phyloP scores from a whole-genome alignment of 805 yeast species.

The Hanseniaspora guilliermondii region DNA sequence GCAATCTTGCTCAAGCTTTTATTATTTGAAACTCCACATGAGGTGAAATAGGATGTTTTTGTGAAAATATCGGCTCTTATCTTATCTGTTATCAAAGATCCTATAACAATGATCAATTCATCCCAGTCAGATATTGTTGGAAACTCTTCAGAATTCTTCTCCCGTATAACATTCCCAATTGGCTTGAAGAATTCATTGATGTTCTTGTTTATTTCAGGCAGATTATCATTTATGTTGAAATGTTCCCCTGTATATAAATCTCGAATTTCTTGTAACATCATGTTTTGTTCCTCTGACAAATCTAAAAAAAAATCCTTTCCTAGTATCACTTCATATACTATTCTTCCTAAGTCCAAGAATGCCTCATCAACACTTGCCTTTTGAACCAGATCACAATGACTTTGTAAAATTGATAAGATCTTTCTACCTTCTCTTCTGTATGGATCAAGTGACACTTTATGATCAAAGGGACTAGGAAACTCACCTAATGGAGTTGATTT shows the following conservation, averaged over 20 bases:
- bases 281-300: constrained; percentile 17
- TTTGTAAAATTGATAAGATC: constrained; percentile 52
- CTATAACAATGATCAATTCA: constrained; percentile 57
- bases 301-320: constrained; percentile 7
- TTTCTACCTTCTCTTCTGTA: constrained; percentile 79
- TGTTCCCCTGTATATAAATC: constrained; percentile 20
- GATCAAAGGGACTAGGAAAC: constrained; percentile 35
- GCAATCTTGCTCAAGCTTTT: constrained; percentile 78
- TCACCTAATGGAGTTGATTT: constrained; percentile 44
- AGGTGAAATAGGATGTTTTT: constrained; percentile 67
- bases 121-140: constrained; percentile 53
- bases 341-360: constrained; percentile 68
- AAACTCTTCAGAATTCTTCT: constrained; percentile 17
- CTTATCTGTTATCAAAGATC: constrained; percentile 44
- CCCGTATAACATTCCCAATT: constrained; percentile 18
- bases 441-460: constrained; percentile 84
- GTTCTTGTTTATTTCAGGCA: constrained; percentile 19
- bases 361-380: constrained; percentile 95
- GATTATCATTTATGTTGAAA: constrained; percentile 19
- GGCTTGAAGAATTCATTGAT: constrained; percentile 18
- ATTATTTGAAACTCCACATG: constrained; percentile 72
- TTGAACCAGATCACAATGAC: constrained; percentile 58
- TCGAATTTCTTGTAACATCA: constrained; percentile 15
- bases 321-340: constrained; percentile 33
- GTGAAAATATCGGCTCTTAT: constrained; percentile 42